phyloP scores from a whole-genome alignment of 306 rosid species.

The Parietaria judaica region DNA sequence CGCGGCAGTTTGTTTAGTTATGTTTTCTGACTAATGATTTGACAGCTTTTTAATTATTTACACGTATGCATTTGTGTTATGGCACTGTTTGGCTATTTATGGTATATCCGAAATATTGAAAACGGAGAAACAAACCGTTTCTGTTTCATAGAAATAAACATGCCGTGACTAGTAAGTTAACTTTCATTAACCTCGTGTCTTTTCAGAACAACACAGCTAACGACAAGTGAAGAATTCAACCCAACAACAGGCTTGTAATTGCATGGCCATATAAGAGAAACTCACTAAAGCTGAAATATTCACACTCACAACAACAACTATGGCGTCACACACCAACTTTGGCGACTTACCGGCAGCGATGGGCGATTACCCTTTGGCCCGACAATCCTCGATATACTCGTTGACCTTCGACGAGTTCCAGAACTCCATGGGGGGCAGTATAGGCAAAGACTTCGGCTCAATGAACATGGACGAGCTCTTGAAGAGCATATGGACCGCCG shows the following conservation, averaged over 20 bases:
- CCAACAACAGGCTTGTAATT: constrained; percentile 22
- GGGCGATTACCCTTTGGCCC: constrained; percentile 28
- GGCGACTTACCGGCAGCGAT: constrained; percentile 41
- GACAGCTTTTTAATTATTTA: too few relatives aligned
- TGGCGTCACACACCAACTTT: constrained; percentile 52
- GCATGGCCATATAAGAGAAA: constrained; percentile 28
- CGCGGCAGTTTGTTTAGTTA: too few relatives aligned
- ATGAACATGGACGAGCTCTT: constrained; percentile 99
- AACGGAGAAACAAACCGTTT: too few relatives aligned
- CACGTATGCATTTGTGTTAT: too few relatives aligned
- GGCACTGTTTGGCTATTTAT: too few relatives aligned
- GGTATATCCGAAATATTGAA: too few relatives aligned
- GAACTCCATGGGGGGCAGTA: constrained; percentile 59
- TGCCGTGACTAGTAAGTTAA: too few relatives aligned
- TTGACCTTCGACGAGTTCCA: constrained; percentile 90
- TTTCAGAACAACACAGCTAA: constrained; percentile 16
- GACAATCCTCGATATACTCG: constrained; percentile 74
- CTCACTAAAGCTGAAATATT: constrained; percentile 16
- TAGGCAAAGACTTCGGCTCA: constrained; percentile 88
- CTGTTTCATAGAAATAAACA: too few relatives aligned
- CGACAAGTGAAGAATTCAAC: constrained; percentile 23
- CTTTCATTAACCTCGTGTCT: not conserved
- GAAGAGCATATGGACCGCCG: constrained; percentile 86
- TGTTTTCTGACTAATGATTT: too few relatives aligned
- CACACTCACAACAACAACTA: constrained; percentile 7